These are phyloP conservation scores for Arxiozyma heterogenica DNA, from an alignment of 1,139 yeast genomes.

Conservation along the genomic window DNA sequence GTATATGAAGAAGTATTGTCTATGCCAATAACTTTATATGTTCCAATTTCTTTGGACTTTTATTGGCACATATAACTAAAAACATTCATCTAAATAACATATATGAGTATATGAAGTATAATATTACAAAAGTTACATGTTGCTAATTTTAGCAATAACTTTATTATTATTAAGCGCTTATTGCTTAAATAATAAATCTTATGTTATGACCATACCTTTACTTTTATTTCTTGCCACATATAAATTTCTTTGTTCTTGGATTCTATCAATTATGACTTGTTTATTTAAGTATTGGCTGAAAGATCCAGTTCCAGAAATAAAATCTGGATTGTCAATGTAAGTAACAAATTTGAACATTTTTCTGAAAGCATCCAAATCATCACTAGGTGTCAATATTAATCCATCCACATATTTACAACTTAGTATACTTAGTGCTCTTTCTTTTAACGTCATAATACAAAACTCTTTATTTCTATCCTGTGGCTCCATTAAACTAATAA, in stretches of 20 bases:
- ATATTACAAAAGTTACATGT: neutral
- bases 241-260: conserved; percentile 22
- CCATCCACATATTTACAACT: conserved; percentile 84
- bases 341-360: neutral
- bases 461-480: conserved; percentile 9
- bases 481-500: conserved; percentile 70
- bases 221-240: conserved; percentile 31
- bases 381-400: conserved; percentile 32
- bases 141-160: neutral
- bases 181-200: neutral
- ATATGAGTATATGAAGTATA: neutral
- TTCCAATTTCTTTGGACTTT: too few relatives aligned
- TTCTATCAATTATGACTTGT: conserved; percentile 29
- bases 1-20: neutral
- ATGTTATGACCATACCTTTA: conserved; percentile 22
- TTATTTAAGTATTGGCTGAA: conserved; percentile 28
- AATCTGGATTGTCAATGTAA: conserved; percentile 10
- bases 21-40: too few relatives aligned
- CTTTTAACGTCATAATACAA: conserved; percentile 73
- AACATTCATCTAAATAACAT: too few relatives aligned
- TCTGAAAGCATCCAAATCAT: neutral
- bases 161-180: neutral
- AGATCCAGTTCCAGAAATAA: conserved; percentile 13
- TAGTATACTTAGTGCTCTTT: conserved; percentile 76
- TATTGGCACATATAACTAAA: neutral